Conservation (phyloP, 805 yeast species). For the Saturnispora saitoi region DNA sequence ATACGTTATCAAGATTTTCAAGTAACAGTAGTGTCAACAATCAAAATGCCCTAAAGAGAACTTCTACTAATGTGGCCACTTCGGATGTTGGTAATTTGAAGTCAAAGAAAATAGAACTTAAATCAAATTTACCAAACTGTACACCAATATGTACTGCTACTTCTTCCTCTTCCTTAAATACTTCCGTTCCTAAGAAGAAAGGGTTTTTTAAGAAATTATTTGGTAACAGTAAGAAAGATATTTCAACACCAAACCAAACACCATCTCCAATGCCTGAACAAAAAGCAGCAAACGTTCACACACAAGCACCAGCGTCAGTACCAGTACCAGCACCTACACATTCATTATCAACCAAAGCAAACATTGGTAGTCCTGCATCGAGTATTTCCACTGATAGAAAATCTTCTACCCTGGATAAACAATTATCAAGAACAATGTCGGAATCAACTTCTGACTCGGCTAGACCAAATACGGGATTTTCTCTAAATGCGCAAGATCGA, state of each 20-base stretch:
- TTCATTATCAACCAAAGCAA: background rate
- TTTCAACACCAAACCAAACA: constrained; percentile 1
- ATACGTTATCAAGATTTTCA: constrained; percentile 7
- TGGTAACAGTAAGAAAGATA: constrained; percentile 18
- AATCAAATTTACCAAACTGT: background rate
- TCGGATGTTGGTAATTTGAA: constrained; percentile 10
- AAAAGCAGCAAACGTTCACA: too few species aligned
- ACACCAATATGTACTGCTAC: background rate
- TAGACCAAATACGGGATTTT: background rate
- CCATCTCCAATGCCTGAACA: background rate
- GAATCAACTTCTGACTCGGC: background rate
- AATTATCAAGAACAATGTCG: background rate
- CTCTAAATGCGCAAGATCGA: background rate
- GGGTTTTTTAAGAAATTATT: constrained; percentile 25
- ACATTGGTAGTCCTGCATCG: background rate
- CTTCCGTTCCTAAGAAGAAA: constrained; percentile 12
- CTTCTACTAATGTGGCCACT: constrained; percentile 24
- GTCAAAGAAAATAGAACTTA: background rate
- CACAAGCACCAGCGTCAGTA: background rate
- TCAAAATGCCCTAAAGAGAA: constrained; percentile 17
- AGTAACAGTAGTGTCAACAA: constrained; percentile 4
- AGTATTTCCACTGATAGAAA: background rate
- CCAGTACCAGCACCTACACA: background rate
- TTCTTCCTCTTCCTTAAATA: too few species aligned
- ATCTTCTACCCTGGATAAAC: background rate